Base-by-base conservation (phyloP, 2,329 filamentous ascomycete species). In the Exophiala mesophila region DNA sequence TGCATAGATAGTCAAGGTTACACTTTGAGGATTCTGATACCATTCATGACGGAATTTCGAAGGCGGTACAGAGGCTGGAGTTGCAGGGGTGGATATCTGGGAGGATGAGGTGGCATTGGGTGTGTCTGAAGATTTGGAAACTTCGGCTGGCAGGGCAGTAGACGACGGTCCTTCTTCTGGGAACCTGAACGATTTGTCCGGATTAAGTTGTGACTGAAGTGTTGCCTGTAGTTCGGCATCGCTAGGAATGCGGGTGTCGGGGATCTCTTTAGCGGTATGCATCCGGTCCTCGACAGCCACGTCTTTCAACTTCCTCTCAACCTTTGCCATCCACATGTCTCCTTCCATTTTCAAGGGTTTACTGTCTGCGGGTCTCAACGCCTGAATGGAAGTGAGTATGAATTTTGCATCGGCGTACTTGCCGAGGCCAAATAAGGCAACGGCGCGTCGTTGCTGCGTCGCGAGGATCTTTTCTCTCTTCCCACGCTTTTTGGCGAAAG, bases 371-470 rank as follows among this genome's bases (percentile, higher is more conserved):
- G 63, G 60, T 40, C 74, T 71, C 39, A 74, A 64, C 54, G 72
- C 73, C 47, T 68, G 69, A 30, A 81, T 71, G 20, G 73, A 63
- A n/a, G 65, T 69, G 15, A 89, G 78, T 50, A 89, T 78, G 53
- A 80, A 76, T 45, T 82, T 76, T 1, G 88, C 83, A 63, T 96
- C 83, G 3, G 82, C 88, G 55, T 80, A 87, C 39, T 78, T 74
- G 23, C 77, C 78, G 29, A 88, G 69, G 36, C 81, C 77, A 62
- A 80, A 85, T 18, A 90, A 72, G 8, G 83, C 76, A 9, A 94
- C 78, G 4, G 79, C 85, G 26, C 90, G 79, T 54, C 89, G 80
- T 57, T 92, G 78, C 57, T 96, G 87, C 2, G 86, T 83, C n/a
- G 87, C 78, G 33, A 81, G 73, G 62, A 96, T 87, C 20, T 84